phyloP scores from a whole-genome alignment of 2,329 filamentous ascomycete species.

The Cyphellophora europaea region DNA sequence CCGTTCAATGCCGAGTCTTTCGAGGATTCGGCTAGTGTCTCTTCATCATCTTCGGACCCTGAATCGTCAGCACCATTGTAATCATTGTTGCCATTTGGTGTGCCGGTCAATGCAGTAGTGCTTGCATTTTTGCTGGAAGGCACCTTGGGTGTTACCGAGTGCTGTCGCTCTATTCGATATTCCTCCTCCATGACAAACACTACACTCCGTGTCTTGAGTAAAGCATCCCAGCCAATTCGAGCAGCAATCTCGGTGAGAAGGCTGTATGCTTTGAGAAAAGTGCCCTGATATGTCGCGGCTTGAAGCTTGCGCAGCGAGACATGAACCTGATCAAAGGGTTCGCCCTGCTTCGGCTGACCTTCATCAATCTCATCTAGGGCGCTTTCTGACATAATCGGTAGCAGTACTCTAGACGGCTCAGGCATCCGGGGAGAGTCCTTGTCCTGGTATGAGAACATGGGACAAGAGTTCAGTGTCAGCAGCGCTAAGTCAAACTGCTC shows the following conservation, averaged over 20 bases:
- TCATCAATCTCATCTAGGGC: slow-evolving; percentile 94
- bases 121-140: slow-evolving; percentile 61
- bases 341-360: slow-evolving; percentile 61
- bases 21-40: slow-evolving; percentile 18
- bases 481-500: slow-evolving; percentile 96
- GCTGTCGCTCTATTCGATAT: slow-evolving; percentile 66
- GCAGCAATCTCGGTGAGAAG: slow-evolving; percentile 92
- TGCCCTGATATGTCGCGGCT: slow-evolving; percentile 84
- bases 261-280: slow-evolving; percentile 88
- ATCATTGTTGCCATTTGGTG: slow-evolving; percentile 42
- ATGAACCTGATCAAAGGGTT: slow-evolving; percentile 77
- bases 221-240: slow-evolving; percentile 95
- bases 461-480: slow-evolving; percentile 92
- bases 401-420: slow-evolving; percentile 75
- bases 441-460: slow-evolving; percentile 99
- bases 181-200: slow-evolving; percentile 99
- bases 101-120: slow-evolving; percentile 66
- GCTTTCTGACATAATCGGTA: slow-evolving; percentile 81
- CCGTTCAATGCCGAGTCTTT: slow-evolving; percentile 25
- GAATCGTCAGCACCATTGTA: slow-evolving; percentile 20
- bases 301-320: slow-evolving; percentile 76
- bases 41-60: slow-evolving; percentile 17
- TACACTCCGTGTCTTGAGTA: slow-evolving; percentile 87
- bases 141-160: slow-evolving; percentile 40
- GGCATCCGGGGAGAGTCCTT: slow-evolving; percentile 94